phyloP scores from a whole-genome alignment of 192 early-diverging fungal genomes.

The Allomyces arbusculus region DNA sequence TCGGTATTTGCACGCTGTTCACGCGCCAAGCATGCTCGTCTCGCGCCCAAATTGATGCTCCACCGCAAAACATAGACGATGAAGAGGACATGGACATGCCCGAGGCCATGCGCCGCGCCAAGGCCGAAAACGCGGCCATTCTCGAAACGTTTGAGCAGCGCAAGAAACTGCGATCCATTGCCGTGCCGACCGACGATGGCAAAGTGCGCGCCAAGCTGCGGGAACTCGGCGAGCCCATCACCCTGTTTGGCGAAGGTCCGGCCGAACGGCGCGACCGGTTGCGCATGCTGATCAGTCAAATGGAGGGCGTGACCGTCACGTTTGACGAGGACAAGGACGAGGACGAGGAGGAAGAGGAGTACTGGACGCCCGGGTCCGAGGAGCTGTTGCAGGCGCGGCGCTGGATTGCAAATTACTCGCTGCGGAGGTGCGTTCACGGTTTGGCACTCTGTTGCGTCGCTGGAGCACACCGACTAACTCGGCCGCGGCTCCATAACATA shows the following conservation, averaged over 20 bases:
- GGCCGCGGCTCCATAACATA: no score
- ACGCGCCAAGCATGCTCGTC: neutral
- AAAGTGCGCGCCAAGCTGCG: constrained; percentile 52
- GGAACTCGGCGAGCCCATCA: constrained; percentile 65
- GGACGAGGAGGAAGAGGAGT: constrained; percentile 50
- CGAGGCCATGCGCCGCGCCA: neutral
- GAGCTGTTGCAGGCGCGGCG: constrained; percentile 46
- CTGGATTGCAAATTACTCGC: constrained; percentile 49
- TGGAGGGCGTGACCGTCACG: constrained; percentile 12
- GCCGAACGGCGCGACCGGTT: constrained; percentile 67
- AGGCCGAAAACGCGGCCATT: constrained; percentile 21
- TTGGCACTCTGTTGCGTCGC: neutral
- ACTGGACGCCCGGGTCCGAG: constrained; percentile 56
- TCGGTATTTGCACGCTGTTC: neutral
- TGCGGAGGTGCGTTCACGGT: constrained; percentile 24
- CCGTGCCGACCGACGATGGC: constrained; percentile 77
- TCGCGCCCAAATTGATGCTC: neutral
- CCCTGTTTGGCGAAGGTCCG: constrained; percentile 81
- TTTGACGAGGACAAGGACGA: constrained; percentile 29
- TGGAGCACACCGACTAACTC: no score
- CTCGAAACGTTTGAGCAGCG: constrained; percentile 56
- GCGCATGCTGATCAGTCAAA: constrained; percentile 46
- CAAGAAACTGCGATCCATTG: constrained; percentile 49
- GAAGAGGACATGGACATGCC: neutral
- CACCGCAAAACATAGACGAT: neutral